Conservation (phyloP, 1,284 basidiomycete species). For the Heterobasidion parviporum region DNA sequence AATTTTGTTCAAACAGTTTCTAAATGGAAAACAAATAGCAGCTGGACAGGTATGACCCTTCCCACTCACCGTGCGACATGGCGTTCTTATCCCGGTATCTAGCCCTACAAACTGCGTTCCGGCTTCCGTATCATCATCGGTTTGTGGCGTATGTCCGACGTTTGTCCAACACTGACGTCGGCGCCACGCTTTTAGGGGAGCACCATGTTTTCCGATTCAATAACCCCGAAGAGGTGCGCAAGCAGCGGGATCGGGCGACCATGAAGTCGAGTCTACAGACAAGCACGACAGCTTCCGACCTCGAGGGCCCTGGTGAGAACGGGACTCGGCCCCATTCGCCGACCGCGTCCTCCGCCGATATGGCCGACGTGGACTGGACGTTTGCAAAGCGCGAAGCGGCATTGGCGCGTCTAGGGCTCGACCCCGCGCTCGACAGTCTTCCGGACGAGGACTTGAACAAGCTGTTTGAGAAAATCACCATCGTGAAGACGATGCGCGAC, state of each 20-base stretch:
- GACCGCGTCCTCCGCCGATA: conserved; percentile 53
- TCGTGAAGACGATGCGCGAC: conserved; percentile 84
- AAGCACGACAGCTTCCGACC: conserved; percentile 53
- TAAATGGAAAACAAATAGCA: conserved; percentile 86
- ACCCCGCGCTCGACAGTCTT: conserved; percentile 83
- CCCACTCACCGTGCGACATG: conserved; percentile 4
- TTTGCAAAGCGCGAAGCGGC: conserved; percentile 91
- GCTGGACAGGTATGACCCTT: conserved; percentile 54
- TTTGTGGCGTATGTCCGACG: conserved; percentile 23
- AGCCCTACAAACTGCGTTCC: conserved; percentile 79
- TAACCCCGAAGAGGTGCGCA: conserved; percentile 90
- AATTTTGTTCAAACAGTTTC: conserved; percentile 42
- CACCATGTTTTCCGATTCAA: conserved; percentile 98
- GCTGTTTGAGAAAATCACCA: conserved; percentile 86
- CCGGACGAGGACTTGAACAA: conserved; percentile 92
- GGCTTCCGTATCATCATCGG: conserved; percentile 95
- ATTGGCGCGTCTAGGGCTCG: conserved; percentile 72
- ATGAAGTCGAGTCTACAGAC: conserved; percentile 60
- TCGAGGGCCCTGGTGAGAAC: conserved; percentile 39
- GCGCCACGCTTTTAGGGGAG: conserved; percentile 52
- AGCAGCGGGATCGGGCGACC: conserved; percentile 73
- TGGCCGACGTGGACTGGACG: conserved; percentile 83
- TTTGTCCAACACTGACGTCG: not conserved
- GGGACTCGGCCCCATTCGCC: conserved; percentile 75
- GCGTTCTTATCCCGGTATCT: conserved; percentile 9